Conservation (phyloP, 1,284 basidiomycete genomes). For the Ustilago tritici region DNA sequence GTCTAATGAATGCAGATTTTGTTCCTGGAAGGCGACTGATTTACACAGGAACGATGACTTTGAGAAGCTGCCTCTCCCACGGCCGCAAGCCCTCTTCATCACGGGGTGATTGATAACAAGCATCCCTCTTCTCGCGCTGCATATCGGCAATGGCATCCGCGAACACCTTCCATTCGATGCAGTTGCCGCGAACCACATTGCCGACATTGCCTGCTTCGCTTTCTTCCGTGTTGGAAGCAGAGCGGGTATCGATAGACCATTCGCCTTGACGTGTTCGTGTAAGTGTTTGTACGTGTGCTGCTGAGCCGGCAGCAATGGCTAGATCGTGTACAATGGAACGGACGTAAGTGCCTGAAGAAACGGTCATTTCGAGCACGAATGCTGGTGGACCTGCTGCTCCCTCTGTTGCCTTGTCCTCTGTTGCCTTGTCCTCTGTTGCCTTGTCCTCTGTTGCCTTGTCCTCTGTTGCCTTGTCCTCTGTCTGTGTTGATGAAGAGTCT, state of each 20-base stretch:
- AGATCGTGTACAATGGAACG: constrained; percentile 68
- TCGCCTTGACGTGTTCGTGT: constrained; percentile 65
- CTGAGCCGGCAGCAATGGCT: constrained; percentile 54
- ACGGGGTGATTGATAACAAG: constrained; percentile 18
- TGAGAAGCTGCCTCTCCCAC: constrained; percentile 61
- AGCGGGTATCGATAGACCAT: constrained; percentile 49
- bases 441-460: too few species aligned
- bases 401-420: constrained; percentile 4
- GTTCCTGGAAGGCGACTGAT: background rate
- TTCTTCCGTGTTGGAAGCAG: background rate
- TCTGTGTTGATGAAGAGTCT: constrained; percentile 12
- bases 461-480: constrained; percentile 4
- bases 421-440: too few species aligned
- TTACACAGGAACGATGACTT: constrained; percentile 40
- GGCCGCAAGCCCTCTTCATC: constrained; percentile 45
- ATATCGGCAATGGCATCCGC: constrained; percentile 60
- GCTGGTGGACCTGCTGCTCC: constrained; percentile 47
- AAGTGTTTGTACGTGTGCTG: constrained; percentile 66
- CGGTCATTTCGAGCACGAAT: constrained; percentile 66
- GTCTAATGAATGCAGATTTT: background rate
- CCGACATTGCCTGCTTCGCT: background rate
- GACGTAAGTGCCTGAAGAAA: constrained; percentile 68
- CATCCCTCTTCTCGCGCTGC: constrained; percentile 40
- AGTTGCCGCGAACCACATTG: constrained; percentile 51
- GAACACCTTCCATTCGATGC: constrained; percentile 64